Evolutionary conservation across 352 stramenopile species (phyloP), one percentile per base, ranked within the genome.

Genomic region (Blastocystis sp.): DNA sequence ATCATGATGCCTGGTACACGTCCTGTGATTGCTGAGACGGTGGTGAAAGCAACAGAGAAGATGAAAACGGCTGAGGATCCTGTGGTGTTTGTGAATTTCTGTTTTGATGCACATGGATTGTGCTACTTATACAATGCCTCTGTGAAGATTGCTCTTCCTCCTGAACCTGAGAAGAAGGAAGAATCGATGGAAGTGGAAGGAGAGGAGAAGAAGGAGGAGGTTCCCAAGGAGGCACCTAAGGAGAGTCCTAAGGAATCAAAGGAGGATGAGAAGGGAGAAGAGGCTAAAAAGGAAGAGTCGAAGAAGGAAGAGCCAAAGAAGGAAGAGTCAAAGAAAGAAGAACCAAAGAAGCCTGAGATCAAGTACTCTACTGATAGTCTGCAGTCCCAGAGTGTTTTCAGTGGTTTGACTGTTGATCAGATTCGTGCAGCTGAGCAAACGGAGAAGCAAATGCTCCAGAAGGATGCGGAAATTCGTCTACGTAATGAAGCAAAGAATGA

Each of bases 401-500:
- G 17, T 24, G 73, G 73, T 19, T 51, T 84, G 48, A 58, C 24
- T 30, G 22, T 30, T 1, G 53, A 69, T 30, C 59, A 68, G 48
- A 9, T 89, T 27, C 33, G 66, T 42, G 64, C 27, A 35, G 62
- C 60, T n/a, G 60, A 76, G 19, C 24, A 80, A 53, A 30, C 24
- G 42, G 87, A 90, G 87, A 68, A 76, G 51, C 92, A 93, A 40
- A 95, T 95, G 90, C 73, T 93, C 64, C 94, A 94, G 88, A 94
- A 94, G 60, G 84, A 87, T 44, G 77, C 22, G 27, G 54, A 81
- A 7, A 91, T 90, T 19, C 88, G 59, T n/a, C n/a, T 57, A 17
- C 96, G 99, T 92, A 99, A 97, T 33, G 94, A 96, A 76, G 97
- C 99, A 93, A 99, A 97, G 89, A 99, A 99, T 92, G 97, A 99